phyloP scores from a whole-genome alignment of 108 stramenopile species.

The Cyclotella cryptica region DNA sequence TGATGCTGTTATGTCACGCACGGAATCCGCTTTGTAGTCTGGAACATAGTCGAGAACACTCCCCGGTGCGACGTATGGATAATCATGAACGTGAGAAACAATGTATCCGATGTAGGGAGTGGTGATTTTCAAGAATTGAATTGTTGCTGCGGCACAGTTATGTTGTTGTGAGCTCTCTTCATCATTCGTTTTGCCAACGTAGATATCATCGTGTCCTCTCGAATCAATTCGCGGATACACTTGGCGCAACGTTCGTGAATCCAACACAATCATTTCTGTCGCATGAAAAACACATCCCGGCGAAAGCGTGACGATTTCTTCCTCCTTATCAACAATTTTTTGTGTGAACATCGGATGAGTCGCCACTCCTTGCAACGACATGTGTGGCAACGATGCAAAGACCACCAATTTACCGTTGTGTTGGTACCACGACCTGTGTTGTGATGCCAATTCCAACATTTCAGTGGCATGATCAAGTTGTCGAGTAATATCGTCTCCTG shows the following conservation, averaged over 20 bases:
- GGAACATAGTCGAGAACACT: constrained; percentile 30
- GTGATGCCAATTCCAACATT: constrained; percentile 7
- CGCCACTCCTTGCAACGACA: constrained; percentile 18
- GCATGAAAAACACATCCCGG: constrained; percentile 68
- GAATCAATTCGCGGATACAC: constrained; percentile 7
- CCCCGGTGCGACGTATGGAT: constrained; percentile 67
- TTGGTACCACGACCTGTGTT: constrained; percentile 56
- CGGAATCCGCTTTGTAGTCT: neutral
- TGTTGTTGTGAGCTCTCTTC: neutral
- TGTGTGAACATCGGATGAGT: neutral
- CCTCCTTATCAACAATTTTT: neutral
- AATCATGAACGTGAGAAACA: constrained; percentile 59
- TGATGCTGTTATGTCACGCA: neutral
- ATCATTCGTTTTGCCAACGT: neutral
- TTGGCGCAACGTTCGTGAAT: constrained; percentile 46
- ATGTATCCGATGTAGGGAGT: constrained; percentile 56
- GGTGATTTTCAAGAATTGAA: constrained; percentile 53
- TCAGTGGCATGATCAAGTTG: neutral
- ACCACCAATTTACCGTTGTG: constrained; percentile 49
- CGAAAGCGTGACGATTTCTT: constrained; percentile 47
- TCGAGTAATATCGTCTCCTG: neutral
- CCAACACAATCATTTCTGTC: constrained; percentile 43
- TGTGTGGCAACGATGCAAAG: constrained; percentile 46
- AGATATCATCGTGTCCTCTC: neutral
- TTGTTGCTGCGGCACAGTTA: constrained; percentile 4